phyloP scores from a whole-genome alignment of 169 alveolate species.

The Plasmodium berghei region DNA sequence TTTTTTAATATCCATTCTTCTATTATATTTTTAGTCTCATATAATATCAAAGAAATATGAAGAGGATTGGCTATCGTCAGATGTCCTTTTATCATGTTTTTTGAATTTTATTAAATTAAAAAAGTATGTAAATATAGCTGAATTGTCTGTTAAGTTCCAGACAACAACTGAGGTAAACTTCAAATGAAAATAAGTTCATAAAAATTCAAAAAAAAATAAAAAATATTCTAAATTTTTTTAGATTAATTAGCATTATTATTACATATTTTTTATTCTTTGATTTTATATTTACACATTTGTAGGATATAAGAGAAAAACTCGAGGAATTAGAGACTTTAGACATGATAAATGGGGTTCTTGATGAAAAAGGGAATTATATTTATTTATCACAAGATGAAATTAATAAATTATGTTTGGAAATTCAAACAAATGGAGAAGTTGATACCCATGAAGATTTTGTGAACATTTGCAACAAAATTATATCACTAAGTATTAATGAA shows the following conservation, averaged over 20 bases:
- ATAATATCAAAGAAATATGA: slow-evolving; percentile 31
- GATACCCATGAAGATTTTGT: slow-evolving; percentile 70
- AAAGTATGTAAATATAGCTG: slow-evolving; percentile 61
- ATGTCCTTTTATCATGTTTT: slow-evolving; percentile 47
- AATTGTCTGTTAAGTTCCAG: slow-evolving; percentile 55
- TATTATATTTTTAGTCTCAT: slow-evolving; percentile 17
- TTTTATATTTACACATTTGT: not conserved
- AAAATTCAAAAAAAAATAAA: not conserved
- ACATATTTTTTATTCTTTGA: not conserved
- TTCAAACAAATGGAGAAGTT: slow-evolving; percentile 40
- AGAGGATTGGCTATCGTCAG: slow-evolving; percentile 74
- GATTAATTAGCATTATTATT: not conserved
- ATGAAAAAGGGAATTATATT: slow-evolving; percentile 60
- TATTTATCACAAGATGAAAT: slow-evolving; percentile 73
- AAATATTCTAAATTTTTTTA: not conserved
- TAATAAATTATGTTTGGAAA: slow-evolving; percentile 50
- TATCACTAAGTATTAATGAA: slow-evolving; percentile 63
- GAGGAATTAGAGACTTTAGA: slow-evolving; percentile 67
- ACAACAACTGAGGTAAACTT: slow-evolving; percentile 52
- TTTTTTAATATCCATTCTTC: too few relatives aligned
- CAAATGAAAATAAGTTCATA: slow-evolving; percentile 4
- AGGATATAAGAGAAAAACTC: slow-evolving; percentile 56
- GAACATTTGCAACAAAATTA: slow-evolving; percentile 52
- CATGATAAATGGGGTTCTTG: slow-evolving; percentile 71
- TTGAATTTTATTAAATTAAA: slow-evolving; percentile 55